These are phyloP conservation scores for Rheum nobile DNA, from an alignment of 148 eudicot genomes.

Conservation along the genomic window DNA sequence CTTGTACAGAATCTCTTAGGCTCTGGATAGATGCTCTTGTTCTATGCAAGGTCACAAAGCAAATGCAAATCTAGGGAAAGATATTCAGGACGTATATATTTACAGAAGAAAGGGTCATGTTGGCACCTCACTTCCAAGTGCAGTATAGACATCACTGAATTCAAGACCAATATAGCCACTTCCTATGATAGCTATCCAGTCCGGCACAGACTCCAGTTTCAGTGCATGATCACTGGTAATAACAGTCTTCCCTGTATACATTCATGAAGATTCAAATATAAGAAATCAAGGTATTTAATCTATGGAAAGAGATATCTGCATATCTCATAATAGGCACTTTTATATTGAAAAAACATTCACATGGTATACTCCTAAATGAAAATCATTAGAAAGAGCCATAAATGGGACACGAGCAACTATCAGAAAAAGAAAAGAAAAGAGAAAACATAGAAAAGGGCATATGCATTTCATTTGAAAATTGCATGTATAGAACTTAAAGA, in stretches of 20 bases:
- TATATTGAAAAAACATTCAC: not conserved
- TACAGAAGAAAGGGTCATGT: not conserved
- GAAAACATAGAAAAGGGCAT: not conserved
- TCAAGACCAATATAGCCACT: constrained; percentile 99
- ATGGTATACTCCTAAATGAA: not conserved
- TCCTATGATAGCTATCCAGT: constrained; percentile 98
- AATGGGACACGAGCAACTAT: not conserved
- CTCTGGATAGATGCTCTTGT: not conserved
- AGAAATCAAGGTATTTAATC: not conserved
- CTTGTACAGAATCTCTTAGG: not conserved
- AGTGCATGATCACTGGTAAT: constrained; percentile 99
- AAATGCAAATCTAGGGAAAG: not conserved
- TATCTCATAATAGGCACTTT: not conserved
- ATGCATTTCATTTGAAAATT: not conserved
- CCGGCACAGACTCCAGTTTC: constrained; percentile 89
- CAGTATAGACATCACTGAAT: constrained; percentile 99
- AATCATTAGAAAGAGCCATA: not conserved
- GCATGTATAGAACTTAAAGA: not conserved
- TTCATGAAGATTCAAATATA: not conserved
- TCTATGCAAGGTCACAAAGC: not conserved
- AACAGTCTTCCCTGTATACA: constrained; percentile 80
- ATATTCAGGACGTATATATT: not conserved
- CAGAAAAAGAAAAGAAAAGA: not conserved
- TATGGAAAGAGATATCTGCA: not conserved
- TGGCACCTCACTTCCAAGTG: constrained; percentile 97